Conservation (phyloP, 2,329 filamentous ascomycete genomes). For the Chaetothyriales sp. region DNA sequence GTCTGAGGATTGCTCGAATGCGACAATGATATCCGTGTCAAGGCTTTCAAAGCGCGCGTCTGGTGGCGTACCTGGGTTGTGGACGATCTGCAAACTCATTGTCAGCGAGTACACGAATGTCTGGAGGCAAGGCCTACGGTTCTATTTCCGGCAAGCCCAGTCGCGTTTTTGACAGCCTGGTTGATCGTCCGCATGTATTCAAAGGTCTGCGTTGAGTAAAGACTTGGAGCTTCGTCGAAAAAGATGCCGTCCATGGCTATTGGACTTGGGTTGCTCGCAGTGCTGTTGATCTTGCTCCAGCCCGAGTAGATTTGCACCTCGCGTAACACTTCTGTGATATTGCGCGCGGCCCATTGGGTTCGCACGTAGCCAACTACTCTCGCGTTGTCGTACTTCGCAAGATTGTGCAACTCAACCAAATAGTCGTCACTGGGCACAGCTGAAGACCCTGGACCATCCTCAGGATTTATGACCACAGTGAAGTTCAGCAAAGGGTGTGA, state of each 20-base stretch:
- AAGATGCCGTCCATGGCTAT: conserved; percentile 28
- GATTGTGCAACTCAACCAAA: conserved; percentile 27
- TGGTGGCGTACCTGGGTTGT: conserved; percentile 34
- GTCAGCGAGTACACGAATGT: background rate
- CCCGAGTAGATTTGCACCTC: conserved; percentile 35
- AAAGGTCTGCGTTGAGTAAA: conserved; percentile 12
- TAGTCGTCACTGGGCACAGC: conserved; percentile 32
- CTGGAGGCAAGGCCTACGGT: background rate
- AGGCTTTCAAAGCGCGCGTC: conserved; percentile 26
- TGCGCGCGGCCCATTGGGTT: conserved; percentile 33
- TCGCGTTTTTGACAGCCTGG: conserved; percentile 10
- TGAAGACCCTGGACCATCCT: conserved; percentile 33
- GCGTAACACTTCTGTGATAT: conserved; percentile 27
- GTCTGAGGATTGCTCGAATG: conserved; percentile 32
- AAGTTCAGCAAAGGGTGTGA: conserved; percentile 20
- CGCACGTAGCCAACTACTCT: conserved; percentile 39
- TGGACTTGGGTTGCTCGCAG: conserved; percentile 12
- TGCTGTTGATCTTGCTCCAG: conserved; percentile 22
- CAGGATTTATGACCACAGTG: conserved; percentile 38
- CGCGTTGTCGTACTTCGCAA: conserved; percentile 34
- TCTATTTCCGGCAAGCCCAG: background rate
- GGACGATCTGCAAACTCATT: conserved; percentile 23
- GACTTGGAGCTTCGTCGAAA: conserved; percentile 25
- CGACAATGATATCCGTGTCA: conserved; percentile 32
- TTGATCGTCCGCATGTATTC: conserved; percentile 17